phyloP scores from a whole-genome alignment of 768 basidiomycete species.

The Xanthoconium purpureum region DNA sequence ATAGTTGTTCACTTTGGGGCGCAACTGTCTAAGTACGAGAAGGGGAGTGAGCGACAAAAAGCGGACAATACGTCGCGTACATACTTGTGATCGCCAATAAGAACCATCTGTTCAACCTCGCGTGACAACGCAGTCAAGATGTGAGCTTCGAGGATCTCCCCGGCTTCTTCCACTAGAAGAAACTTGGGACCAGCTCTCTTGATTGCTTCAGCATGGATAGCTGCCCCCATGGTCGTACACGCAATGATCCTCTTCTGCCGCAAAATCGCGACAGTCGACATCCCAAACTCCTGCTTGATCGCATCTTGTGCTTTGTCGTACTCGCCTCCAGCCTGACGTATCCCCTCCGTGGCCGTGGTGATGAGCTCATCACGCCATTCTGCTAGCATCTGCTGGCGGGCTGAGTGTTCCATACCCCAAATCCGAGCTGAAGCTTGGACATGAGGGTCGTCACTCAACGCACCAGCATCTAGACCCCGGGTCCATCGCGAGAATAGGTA shows the following conservation, averaged over 20 bases:
- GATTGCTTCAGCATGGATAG: slow-evolving; percentile 52
- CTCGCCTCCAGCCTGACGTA: too few relatives aligned
- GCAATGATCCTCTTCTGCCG: slow-evolving; percentile 54
- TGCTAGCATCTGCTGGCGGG: too few relatives aligned
- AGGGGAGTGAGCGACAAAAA: neutral
- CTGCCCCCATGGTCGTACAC: slow-evolving; percentile 69
- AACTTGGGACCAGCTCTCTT: slow-evolving; percentile 47
- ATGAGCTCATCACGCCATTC: too few relatives aligned
- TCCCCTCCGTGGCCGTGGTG: too few relatives aligned
- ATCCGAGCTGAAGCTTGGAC: too few relatives aligned
- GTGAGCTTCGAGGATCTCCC: slow-evolving; percentile 70
- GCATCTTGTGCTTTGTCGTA: too few relatives aligned
- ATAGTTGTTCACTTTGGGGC: slow-evolving; percentile 71
- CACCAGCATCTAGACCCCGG: slow-evolving; percentile 41
- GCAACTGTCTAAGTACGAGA: slow-evolving; percentile 51
- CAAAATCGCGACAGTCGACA: too few relatives aligned
- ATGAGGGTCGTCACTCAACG: slow-evolving; percentile 28
- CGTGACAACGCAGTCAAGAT: slow-evolving; percentile 53
- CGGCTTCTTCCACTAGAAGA: slow-evolving; percentile 68
- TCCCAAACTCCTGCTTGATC: too few relatives aligned
- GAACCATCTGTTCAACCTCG: slow-evolving; percentile 47
- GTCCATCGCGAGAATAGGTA: slow-evolving; percentile 54
- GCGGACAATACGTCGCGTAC: slow-evolving; percentile 12
- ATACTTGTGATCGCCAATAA: slow-evolving; percentile 75
- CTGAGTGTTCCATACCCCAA: too few relatives aligned